Evolutionary conservation across 805 yeast species (phyloP).

Genomic region (Saturnispora zaruensis): DNA sequence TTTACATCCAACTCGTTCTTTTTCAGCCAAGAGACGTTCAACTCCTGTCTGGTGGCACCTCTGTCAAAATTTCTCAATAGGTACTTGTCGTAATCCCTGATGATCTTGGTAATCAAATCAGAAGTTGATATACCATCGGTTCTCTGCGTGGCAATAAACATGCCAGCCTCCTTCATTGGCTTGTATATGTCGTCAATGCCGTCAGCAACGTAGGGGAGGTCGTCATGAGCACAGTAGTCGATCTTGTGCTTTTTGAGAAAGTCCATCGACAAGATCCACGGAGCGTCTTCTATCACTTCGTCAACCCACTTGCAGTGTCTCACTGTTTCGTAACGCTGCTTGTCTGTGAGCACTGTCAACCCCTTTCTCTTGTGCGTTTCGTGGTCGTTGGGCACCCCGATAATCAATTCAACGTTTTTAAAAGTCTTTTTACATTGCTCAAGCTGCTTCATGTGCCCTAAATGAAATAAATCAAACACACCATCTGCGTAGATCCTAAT

Average conservation of each 20-base stretch:
- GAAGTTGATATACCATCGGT: constrained; percentile 95
- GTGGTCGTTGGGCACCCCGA: constrained; percentile 85
- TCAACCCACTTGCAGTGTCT: constrained; percentile 96
- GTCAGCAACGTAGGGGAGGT: constrained; percentile 85
- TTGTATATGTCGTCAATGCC: constrained; percentile 87
- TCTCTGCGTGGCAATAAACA: constrained; percentile 89
- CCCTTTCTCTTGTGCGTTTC: constrained; percentile 93
- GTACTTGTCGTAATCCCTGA: constrained; percentile 93
- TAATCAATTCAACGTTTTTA: constrained; percentile 73
- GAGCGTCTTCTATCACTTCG: constrained; percentile 89
- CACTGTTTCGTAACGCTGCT: constrained; percentile 84
- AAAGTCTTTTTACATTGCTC: constrained; percentile 94
- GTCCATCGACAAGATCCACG: constrained; percentile 87
- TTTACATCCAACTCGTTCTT: constrained; percentile 93
- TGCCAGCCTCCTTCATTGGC: constrained; percentile 85
- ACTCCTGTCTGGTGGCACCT: constrained; percentile 93
- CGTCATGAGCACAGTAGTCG: constrained; percentile 97
- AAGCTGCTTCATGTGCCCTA: constrained; percentile 96
- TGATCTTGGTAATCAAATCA: constrained; percentile 90
- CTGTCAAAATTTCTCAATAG: constrained; percentile 95
- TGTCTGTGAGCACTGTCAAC: constrained; percentile 79
- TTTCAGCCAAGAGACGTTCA: constrained; percentile 95
- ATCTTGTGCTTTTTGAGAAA: constrained; percentile 72
- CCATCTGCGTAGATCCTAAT: constrained; percentile 97
- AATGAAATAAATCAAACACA: constrained; percentile 90